Base-by-base conservation (phyloP, 306 rosid species). In the Lagenaria siceraria region DNA sequence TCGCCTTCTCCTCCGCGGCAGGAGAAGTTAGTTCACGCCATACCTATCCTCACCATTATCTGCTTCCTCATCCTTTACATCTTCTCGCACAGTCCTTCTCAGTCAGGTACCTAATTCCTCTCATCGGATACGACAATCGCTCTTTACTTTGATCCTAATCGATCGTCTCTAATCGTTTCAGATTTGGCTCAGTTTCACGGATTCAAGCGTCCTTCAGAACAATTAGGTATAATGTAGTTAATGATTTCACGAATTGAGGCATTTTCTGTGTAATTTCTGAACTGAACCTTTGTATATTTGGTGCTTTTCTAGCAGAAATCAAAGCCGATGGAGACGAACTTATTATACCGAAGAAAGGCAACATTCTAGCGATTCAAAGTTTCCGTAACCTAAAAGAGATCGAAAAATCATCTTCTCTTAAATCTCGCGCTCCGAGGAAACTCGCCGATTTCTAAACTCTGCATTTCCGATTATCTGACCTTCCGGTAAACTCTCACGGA, bases 11-110 rank as follows among this genome's bases (percentile, higher is more conserved):
- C 88, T 46, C 42, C 76, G 8, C 69, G 80, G n/a, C 90, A 93
- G 5, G 91, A 87, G 77, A 91, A 81, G 46, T 81, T 88, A 82
- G 77, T 96, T 79, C 99, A 96, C 87, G 80, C 89, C 89, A 93
- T 96, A 64, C 99, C 98, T 6, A 21, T 92, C 76, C 98, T 96
- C 83, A 92, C 93, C 13, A 81, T 96, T 29, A 33, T 91, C 78
- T 96, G 99, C 87, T 90, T 96, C 91, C 75, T 92, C 86, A 38
- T 96, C 83, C 98, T 96, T 78, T 96, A 83, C 88, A 83, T 96
- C 85, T 90, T 24, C 88, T 96, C 99, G 74, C 98, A 90, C 90
- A 81, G 79, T 78, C 99, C 99, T 64, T 89, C 99, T 18, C 96
- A 87, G 35, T 87, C 97, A 83, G 96, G 97, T 92, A 78, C 75